Percentiles rank a stretch among this genome's conserved stretches.
Conservation (phyloP, 2,329 filamentous ascomycete species). For the Dothiorella sarmentorum region DNA sequence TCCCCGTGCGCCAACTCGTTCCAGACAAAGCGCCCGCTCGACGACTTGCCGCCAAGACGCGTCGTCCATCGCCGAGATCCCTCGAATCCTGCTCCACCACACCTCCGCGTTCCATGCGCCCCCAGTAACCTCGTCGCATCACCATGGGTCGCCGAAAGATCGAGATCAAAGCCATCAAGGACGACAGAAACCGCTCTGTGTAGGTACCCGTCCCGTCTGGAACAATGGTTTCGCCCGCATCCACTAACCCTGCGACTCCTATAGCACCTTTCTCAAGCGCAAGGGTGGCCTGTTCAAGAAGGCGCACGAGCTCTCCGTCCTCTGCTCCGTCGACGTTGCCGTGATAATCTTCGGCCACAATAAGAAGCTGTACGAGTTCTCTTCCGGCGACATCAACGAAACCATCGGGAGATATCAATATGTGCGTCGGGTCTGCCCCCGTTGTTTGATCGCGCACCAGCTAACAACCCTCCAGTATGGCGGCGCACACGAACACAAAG, state of each 20-base stretch:
- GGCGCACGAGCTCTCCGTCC: constrained; percentile 94
- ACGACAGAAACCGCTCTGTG: constrained; percentile 97
- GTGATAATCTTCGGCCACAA: constrained; percentile 99
- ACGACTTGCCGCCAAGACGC: constrained; percentile 9
- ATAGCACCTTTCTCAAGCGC: constrained; percentile 93
- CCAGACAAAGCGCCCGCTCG: constrained; percentile 17
- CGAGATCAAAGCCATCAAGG: constrained; percentile 99
- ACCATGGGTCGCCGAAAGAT: constrained; percentile 97
- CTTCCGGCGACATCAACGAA: constrained; percentile 87
- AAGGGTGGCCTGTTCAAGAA: constrained; percentile 99
- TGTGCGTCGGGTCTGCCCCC: constrained; percentile 53
- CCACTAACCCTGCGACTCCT: constrained; percentile 20
- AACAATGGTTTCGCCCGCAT: constrained; percentile 23
- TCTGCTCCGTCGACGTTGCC: constrained; percentile 96
- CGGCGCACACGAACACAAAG: constrained; percentile 92
- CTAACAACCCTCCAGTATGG: constrained; percentile 65
- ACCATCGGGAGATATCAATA: constrained; percentile 86
- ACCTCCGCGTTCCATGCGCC: constrained; percentile 15
- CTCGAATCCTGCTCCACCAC: constrained; percentile 9
- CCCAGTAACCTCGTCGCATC: constrained; percentile 12
- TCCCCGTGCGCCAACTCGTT: constrained; percentile 4
- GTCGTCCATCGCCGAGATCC: constrained; percentile 8
- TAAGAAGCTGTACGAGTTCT: constrained; percentile 99
- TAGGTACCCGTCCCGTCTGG: constrained; percentile 52
- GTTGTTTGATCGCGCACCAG: neutral